Percentiles rank a stretch among this genome's conserved stretches.
Evolutionary conservation across 257 asterid species (phyloP).

Genomic region (Lantana camara): DNA sequence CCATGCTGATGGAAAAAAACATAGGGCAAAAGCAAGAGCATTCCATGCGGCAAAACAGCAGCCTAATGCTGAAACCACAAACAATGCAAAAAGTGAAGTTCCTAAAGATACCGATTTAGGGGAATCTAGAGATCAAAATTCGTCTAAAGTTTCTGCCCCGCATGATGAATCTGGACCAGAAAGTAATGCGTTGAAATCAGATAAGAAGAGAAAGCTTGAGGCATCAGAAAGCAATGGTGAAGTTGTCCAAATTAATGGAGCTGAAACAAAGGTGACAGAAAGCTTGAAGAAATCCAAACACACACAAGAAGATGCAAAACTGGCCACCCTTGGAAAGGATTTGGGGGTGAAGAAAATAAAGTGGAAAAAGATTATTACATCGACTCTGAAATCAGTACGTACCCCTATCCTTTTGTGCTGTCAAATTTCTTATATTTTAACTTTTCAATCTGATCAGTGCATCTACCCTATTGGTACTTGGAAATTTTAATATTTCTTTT

Average conservation of each 20-base stretch:
- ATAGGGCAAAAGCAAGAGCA: constrained; percentile 87
- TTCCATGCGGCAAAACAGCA: constrained; percentile 75
- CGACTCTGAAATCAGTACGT: constrained; percentile 77
- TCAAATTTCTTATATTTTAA: neutral
- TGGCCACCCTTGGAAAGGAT: constrained; percentile 31
- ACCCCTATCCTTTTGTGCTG: constrained; percentile 7
- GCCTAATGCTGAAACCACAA: constrained; percentile 47
- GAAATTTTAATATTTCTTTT: neutral
- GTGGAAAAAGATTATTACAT: constrained; percentile 88
- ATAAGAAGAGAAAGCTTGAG: constrained; percentile 68
- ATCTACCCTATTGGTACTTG: neutral
- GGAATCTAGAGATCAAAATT: constrained; percentile 40
- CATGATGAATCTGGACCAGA: constrained; percentile 34
- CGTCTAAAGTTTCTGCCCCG: constrained; percentile 37
- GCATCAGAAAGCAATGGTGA: constrained; percentile 49
- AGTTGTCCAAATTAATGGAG: constrained; percentile 34
- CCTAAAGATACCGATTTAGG: constrained; percentile 35
- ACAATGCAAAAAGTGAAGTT: constrained; percentile 31
- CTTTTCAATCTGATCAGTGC: neutral
- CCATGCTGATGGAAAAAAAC: constrained; percentile 96
- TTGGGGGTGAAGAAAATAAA: constrained; percentile 49
- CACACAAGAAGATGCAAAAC: constrained; percentile 30
- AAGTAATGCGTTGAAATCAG: constrained; percentile 36
- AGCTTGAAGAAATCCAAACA: constrained; percentile 56
- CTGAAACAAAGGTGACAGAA: constrained; percentile 36